A percentile compares a stretch with the other conserved stretches of the same genome.
Evolutionary conservation across 306 rosid genomes (phyloP).

Genomic region (Lotus japonicus): DNA sequence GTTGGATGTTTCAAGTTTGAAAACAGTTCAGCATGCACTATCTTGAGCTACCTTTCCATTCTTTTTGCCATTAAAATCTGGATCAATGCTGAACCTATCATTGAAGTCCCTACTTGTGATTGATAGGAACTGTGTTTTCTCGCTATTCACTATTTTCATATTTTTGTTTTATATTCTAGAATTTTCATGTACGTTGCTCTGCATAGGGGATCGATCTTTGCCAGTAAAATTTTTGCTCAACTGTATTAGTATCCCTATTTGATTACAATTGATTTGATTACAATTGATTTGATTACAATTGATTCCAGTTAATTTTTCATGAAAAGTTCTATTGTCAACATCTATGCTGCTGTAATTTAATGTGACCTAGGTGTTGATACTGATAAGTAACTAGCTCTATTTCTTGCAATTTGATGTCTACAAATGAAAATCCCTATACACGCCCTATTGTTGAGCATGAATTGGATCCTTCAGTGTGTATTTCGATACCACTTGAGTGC

Average conservation of each 20-base stretch:
- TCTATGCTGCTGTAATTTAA: too few relatives aligned
- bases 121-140: not conserved
- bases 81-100: not conserved
- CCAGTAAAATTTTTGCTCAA: not conserved
- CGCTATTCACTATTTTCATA: not conserved
- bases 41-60: not conserved
- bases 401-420: not conserved
- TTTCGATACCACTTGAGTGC: too few relatives aligned
- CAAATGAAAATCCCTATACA: too few relatives aligned
- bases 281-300: too few relatives aligned
- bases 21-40: not conserved
- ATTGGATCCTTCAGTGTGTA: too few relatives aligned
- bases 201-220: not conserved
- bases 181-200: not conserved
- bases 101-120: not conserved
- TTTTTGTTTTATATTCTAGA: not conserved
- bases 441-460: too few relatives aligned
- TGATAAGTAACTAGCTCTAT: not conserved
- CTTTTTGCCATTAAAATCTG: not conserved
- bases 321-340: too few relatives aligned
- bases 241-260: not conserved
- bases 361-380: too few relatives aligned
- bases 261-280: not conserved
- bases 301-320: too few relatives aligned
- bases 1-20: conserved; percentile 3